Evolutionary conservation across 2,329 filamentous ascomycete genomes (phyloP), one percentile per base, ranked within the genome.

Genomic region (Basipetospora chlamydospora): DNA sequence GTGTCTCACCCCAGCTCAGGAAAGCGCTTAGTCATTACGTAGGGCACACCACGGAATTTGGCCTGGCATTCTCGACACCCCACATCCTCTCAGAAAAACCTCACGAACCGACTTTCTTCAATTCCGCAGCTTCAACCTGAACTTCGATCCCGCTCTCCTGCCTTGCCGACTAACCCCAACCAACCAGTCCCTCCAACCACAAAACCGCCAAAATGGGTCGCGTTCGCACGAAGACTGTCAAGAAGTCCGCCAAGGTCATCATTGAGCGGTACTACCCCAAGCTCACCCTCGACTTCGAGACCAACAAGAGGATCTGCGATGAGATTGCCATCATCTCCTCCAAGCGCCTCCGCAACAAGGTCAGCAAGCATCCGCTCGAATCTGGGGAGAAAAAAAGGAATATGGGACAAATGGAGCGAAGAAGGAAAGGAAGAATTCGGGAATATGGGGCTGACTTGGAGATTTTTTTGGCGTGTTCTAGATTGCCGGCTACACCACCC

Each of bases 221-320:
- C 63, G 73, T 78, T 61, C 71, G 73, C 50, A 78, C 73, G 49
- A 78, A 78, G 69, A 78, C 73, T 45, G 71, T 75, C 52, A 76
- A 76, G 70, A 75, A 74, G 69, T 74, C 70, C 74, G 87, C 90
- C 72, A 98, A 98, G 83, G 86, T 95, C 77, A 88, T 96, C 73
- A 96, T 98, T 69, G 87, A 95, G 81, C 77, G 82, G 51, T 92
- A 90, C 75, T 92, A 93, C 72, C 90, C 90, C 61, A 86, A 85
- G 70, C 76, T 98, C 64, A 95, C 87, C 48, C 84, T 96, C 60
- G 90, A 98, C 74, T 98, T 98, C 73, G 90, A 98, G 80, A 94
- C 84, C 77, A 95, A 95, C 82, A 95, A 95, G 83, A 77, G 86
- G 58, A 92, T 96, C 59, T 96, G 90, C 73, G 90, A 96, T 86